Evolutionary conservation across 1,284 basidiomycete genomes (phyloP), one percentile per base, ranked within the genome.

Genomic region (Tylopilus sp.): DNA sequence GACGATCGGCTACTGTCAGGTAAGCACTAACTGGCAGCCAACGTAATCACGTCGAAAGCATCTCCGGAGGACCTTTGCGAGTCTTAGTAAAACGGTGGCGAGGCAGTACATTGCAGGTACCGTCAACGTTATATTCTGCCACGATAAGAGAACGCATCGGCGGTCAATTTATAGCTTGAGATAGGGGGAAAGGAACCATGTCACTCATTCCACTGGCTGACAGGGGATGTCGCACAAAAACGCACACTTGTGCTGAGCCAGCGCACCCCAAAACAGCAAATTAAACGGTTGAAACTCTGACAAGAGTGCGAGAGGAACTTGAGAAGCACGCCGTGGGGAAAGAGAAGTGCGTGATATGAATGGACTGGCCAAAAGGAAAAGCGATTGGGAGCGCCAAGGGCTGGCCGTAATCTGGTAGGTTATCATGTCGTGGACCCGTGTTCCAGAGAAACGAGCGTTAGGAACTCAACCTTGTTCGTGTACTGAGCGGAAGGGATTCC

Each of bases 291-390:
- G 45, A 61, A 56, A 48, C 18, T 36, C 36, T 37, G 55, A 51
- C 48, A 48, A 44, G 41, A 40, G 44, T 21, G 26, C 9, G 26
- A 12, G 33, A 25, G 46, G 56, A 35, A 31, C 40, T 15, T 28
- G 30, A 43, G 48, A 61, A 63, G 58, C 46, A 36, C 11, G 23
- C 26, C 60, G 58, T 63, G 62, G 50, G 48, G 44, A 45, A 56
- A 41, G 12, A 15, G 36, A 31, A 23, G 21, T 23, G 28, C 4
- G 42, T 26, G 33, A 19, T 18, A 26, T 40, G 25, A 26, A 31
- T 28, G 33, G 43, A 43, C 44, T 41, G 36, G 43, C 21, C 39
- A 42, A 54, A 44, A 40, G 21, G 26, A 23, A 34, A 16, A 21
- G 15, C 9, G 25, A 29, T 15, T 28, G 25, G 41, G n/a, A 38